These are phyloP conservation scores for Gypsophila paniculata DNA, from an alignment of 179 eudicot species.

Conservation along the genomic window DNA sequence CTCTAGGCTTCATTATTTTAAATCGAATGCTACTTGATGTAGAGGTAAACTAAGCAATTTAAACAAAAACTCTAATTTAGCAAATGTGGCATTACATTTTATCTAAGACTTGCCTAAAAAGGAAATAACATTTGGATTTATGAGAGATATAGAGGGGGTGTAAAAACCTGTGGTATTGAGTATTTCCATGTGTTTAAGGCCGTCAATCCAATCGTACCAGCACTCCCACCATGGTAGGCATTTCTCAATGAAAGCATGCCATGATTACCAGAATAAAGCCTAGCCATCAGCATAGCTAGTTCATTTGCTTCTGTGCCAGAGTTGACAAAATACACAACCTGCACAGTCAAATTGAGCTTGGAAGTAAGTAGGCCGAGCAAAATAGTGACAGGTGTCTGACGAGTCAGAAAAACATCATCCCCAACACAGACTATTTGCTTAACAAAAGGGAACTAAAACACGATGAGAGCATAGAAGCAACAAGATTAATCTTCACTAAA, in stretches of 20 bases:
- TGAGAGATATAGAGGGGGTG: slow-evolving; percentile 20
- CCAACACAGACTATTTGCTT: slow-evolving; percentile 2
- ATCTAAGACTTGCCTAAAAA: not conserved
- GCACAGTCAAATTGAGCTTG: slow-evolving; percentile 21
- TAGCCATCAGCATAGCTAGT: slow-evolving; percentile 89
- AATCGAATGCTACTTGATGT: slow-evolving; percentile 1
- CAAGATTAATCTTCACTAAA: not conserved
- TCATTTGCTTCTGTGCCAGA: slow-evolving; percentile 99
- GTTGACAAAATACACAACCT: slow-evolving; percentile 96
- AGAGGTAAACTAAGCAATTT: not conserved
- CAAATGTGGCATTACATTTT: slow-evolving; percentile 4
- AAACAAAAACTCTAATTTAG: not conserved
- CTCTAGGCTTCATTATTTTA: not conserved
- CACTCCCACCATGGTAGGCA: slow-evolving; percentile 97
- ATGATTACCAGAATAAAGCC: slow-evolving; percentile 78
- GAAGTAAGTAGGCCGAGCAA: not conserved
- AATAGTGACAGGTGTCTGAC: not conserved
- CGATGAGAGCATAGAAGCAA: not conserved
- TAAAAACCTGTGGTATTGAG: slow-evolving; percentile 74
- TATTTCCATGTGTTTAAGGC: slow-evolving; percentile 99
- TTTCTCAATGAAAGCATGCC: slow-evolving; percentile 86
- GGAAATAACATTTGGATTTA: not conserved
- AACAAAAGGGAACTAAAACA: not conserved
- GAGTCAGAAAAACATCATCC: not conserved
- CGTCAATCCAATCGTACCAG: slow-evolving; percentile 75